Evolutionary conservation across 495 filamentous ascomycete genomes (phyloP).

Genomic region (Penicillium riverlandense): DNA sequence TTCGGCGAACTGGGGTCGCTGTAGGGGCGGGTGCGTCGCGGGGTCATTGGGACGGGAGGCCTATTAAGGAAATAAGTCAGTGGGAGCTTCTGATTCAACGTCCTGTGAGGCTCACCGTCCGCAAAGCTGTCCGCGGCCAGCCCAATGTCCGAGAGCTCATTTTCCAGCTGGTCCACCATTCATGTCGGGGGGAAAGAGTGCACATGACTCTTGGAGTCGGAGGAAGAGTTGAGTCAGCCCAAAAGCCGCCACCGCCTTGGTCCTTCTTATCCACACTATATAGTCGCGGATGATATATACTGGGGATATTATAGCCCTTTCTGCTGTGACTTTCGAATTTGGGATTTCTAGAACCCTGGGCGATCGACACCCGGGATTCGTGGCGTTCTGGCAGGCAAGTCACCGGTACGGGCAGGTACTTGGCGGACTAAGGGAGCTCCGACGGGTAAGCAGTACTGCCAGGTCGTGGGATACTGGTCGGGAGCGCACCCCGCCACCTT

Average conservation of each 20-base stretch:
- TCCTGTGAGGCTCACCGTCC: conserved; percentile 14
- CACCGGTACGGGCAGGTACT: conserved; percentile 3
- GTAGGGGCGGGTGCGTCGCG: conserved; percentile 6
- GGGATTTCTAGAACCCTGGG: background rate
- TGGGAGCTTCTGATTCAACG: conserved; percentile 4
- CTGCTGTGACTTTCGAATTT: background rate
- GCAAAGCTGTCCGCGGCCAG: conserved; percentile 25
- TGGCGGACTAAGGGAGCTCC: background rate
- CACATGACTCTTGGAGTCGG: background rate
- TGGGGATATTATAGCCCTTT: background rate
- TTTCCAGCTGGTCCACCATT: conserved; percentile 10
- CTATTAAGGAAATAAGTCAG: conserved; percentile 8
- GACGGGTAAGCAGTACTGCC: background rate
- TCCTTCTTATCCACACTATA: too few species aligned
- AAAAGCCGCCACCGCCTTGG: too few species aligned
- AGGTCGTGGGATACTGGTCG: conserved; percentile 3
- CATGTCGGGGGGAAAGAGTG: background rate
- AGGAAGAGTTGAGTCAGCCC: conserved; percentile 4
- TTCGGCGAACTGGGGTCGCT: conserved; percentile 24
- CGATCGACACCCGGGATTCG: background rate
- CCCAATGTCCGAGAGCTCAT: conserved; percentile 32
- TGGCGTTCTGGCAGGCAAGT: conserved; percentile 4
- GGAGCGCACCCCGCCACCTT: conserved; percentile 4
- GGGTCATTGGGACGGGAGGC: conserved; percentile 11
- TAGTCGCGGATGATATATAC: too few species aligned